phyloP scores from a whole-genome alignment of 2,329 filamentous ascomycete genomes.

The Tolypocladium nubicola region DNA sequence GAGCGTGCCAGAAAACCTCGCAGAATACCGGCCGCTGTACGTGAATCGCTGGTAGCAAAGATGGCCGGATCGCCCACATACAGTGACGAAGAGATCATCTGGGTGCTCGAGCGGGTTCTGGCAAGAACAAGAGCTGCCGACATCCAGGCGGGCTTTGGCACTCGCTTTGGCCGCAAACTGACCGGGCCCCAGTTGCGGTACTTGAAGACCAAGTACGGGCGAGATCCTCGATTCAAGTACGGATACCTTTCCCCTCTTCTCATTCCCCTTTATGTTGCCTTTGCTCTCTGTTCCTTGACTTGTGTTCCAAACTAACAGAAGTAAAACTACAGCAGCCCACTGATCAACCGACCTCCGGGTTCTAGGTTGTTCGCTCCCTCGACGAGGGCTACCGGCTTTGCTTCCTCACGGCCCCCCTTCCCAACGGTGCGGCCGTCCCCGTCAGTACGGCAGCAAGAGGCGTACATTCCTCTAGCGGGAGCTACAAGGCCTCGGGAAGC shows the following conservation, averaged over 20 bases:
- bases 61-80: constrained; percentile 26
- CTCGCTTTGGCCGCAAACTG: constrained; percentile 16
- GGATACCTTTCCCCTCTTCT: constrained; percentile 4
- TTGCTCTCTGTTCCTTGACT: not conserved
- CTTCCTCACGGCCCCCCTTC: not conserved
- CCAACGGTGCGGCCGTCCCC: not conserved
- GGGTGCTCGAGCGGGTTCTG: constrained; percentile 19
- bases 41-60: not conserved
- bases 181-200: constrained; percentile 26
- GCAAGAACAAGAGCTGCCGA: constrained; percentile 11
- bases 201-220: constrained; percentile 29
- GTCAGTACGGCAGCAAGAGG: not conserved
- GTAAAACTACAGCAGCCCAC: not conserved
- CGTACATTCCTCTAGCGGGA: not conserved
- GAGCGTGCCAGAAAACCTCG: not conserved
- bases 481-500: not conserved
- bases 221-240: constrained; percentile 27
- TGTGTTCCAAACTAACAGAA: not conserved
- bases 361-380: not conserved
- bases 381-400: not conserved
- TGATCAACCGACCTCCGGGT: not conserved
- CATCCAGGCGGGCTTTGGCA: constrained; percentile 16
- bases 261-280: not conserved
- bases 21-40: not conserved
- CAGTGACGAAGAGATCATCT: constrained; percentile 21